phyloP scores from a whole-genome alignment of 345 rosid genomes.

The Nephelium lappaceum region DNA sequence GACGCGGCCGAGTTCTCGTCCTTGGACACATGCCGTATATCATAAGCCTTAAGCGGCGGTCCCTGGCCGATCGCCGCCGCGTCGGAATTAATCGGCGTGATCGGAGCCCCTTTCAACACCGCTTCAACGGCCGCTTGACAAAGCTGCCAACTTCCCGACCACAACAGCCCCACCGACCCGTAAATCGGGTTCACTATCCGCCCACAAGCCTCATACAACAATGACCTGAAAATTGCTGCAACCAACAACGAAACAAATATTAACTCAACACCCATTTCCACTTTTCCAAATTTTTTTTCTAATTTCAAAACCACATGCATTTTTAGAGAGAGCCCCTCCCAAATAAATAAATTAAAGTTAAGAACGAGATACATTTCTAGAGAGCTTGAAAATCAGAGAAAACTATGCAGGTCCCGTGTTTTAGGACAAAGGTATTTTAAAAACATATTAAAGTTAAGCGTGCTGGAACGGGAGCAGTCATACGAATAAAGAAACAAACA shows the following conservation, averaged over 20 bases:
- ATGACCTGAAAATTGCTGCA: conserved; percentile 88
- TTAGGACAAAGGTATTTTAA: too few species aligned
- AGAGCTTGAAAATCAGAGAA: too few species aligned
- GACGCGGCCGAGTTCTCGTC: conserved; percentile 60
- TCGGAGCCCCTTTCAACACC: conserved; percentile 82
- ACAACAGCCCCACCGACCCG: conserved; percentile 90
- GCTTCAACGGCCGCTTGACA: conserved; percentile 97
- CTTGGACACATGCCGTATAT: conserved; percentile 87
- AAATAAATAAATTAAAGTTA: too few species aligned
- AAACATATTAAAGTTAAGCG: too few species aligned
- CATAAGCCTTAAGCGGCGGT: conserved; percentile 76
- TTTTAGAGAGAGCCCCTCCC: too few species aligned
- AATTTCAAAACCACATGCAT: not conserved
- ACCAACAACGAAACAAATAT: not conserved
- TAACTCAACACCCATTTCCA: too few species aligned
- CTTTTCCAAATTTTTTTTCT: too few species aligned
- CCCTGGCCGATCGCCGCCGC: conserved; percentile 67
- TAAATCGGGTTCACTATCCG: conserved; percentile 94
- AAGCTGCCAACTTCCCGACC: conserved; percentile 95
- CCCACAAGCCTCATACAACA: conserved; percentile 97
- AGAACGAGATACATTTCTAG: too few species aligned
- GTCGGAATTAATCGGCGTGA: conserved; percentile 71
- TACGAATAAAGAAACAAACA: not conserved
- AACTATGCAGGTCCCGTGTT: too few species aligned
- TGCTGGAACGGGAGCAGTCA: too few species aligned